Conservation (phyloP, 179 eudicot genomes). For the Drosera spatulata region DNA sequence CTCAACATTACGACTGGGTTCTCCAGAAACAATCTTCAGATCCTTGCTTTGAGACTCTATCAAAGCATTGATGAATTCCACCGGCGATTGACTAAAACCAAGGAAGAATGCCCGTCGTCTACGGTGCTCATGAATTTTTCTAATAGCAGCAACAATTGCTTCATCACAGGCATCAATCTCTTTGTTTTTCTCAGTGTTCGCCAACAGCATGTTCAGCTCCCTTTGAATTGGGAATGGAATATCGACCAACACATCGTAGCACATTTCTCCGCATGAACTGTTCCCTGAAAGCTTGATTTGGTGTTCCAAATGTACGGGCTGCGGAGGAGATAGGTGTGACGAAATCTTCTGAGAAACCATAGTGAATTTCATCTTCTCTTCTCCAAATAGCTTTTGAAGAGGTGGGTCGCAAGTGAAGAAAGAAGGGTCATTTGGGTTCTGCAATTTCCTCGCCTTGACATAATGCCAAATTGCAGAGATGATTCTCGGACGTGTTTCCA, state of each 20-base stretch:
- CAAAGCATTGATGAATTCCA: constrained; percentile 73
- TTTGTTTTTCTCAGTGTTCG: constrained; percentile 78
- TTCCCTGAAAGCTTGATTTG: constrained; percentile 69
- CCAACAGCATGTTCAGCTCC: constrained; percentile 64
- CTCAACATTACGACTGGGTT: constrained; percentile 69
- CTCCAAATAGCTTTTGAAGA: constrained; percentile 73
- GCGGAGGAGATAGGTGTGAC: constrained; percentile 52
- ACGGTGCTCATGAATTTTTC: constrained; percentile 84
- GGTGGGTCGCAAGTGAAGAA: constrained; percentile 70
- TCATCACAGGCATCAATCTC: constrained; percentile 84
- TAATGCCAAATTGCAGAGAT: constrained; percentile 82
- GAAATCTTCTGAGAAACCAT: constrained; percentile 65
- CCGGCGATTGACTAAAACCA: constrained; percentile 91
- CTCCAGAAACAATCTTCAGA: constrained; percentile 70
- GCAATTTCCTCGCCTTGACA: constrained; percentile 68
- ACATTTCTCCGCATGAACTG: constrained; percentile 57
- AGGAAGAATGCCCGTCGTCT: constrained; percentile 80
- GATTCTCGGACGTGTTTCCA: constrained; percentile 74
- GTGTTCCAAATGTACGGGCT: constrained; percentile 77
- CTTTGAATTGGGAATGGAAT: constrained; percentile 88
- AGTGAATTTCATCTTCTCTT: constrained; percentile 74
- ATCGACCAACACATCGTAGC: constrained; percentile 85
- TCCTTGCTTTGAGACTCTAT: constrained; percentile 82
- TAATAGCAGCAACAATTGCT: constrained; percentile 65
- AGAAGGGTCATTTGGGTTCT: constrained; percentile 60